Evolutionary conservation across 2,329 filamentous ascomycete species (phyloP).

Genomic region (Didymella keratinophila): DNA sequence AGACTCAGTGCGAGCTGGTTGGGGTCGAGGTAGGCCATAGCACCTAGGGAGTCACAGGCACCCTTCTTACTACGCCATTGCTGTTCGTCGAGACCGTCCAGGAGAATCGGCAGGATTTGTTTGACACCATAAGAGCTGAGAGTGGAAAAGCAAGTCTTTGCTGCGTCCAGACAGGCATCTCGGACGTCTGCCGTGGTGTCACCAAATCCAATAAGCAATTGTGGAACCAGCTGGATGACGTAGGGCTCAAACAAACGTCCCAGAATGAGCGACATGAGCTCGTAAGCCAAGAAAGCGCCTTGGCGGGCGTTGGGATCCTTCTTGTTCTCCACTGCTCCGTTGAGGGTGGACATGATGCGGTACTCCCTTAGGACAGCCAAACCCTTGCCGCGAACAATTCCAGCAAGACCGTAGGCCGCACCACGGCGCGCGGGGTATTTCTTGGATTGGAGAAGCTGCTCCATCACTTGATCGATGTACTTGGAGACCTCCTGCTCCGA

Average conservation of each 20-base stretch:
- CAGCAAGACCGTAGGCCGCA: conserved; percentile 92
- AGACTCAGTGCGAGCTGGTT: conserved; percentile 91
- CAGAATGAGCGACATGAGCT: conserved; percentile 85
- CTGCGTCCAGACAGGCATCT: conserved; percentile 89
- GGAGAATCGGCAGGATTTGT: conserved; percentile 86
- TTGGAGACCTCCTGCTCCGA: conserved; percentile 78
- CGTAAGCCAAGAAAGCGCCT: conserved; percentile 87
- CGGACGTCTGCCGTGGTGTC: conserved; percentile 88
- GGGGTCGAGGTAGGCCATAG: conserved; percentile 98
- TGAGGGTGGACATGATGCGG: conserved; percentile 82
- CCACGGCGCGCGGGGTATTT: conserved; percentile 93
- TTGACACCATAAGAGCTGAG: conserved; percentile 97
- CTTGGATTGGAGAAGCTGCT: conserved; percentile 84
- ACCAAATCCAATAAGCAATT: conserved; percentile 87
- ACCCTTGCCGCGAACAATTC: conserved; percentile 87
- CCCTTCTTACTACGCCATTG: conserved; percentile 99
- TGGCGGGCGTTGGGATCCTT: conserved; percentile 90
- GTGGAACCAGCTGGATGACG: conserved; percentile 92
- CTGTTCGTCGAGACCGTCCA: conserved; percentile 90
- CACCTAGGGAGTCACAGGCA: conserved; percentile 93
- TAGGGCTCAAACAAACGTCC: conserved; percentile 95
- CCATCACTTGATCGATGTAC: conserved; percentile 82
- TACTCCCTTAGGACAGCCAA: conserved; percentile 83
- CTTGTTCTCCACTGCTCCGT: conserved; percentile 89
- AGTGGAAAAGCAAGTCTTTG: conserved; percentile 92